A percentile compares a stretch with the other conserved stretches of the same genome.
phyloP scores from a whole-genome alignment of 805 yeast genomes.

The Candida berthetii region DNA sequence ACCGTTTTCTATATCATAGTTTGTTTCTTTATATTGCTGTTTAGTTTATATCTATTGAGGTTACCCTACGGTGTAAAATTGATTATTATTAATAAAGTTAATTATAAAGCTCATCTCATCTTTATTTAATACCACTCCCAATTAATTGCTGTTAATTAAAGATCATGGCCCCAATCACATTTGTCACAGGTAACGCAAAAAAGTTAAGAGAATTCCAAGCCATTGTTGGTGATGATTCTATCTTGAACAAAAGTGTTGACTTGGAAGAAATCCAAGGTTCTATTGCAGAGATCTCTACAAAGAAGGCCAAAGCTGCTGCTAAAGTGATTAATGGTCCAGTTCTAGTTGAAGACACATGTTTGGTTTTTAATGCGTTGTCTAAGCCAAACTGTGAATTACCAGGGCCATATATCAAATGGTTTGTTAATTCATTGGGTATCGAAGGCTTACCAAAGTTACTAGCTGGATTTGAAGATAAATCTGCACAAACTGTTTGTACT shows the following conservation, averaged over 20 bases:
- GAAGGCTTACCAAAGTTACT: slow-evolving; percentile 74
- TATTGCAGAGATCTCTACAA: slow-evolving; percentile 71
- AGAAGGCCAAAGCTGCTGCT: slow-evolving; percentile 76
- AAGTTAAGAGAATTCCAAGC: slow-evolving; percentile 81
- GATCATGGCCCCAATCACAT: slow-evolving; percentile 41
- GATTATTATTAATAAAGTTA: too few relatives aligned
- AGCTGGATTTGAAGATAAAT: slow-evolving; percentile 73
- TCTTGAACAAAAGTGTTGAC: slow-evolving; percentile 67
- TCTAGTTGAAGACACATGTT: slow-evolving; percentile 91
- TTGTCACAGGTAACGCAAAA: slow-evolving; percentile 86
- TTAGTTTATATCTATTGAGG: too few relatives aligned
- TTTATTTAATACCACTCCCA: too few relatives aligned
- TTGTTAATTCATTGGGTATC: slow-evolving; percentile 67
- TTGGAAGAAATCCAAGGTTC: slow-evolving; percentile 90
- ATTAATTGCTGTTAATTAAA: too few relatives aligned
- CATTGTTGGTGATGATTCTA: slow-evolving; percentile 47
- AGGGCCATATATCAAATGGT: slow-evolving; percentile 96
- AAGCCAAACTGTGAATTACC: slow-evolving; percentile 56
- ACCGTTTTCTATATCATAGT: too few relatives aligned
- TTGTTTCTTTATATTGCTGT: too few relatives aligned
- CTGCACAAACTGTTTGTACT: slow-evolving; percentile 86
- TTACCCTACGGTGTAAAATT: too few relatives aligned
- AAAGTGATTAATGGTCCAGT: slow-evolving; percentile 65
- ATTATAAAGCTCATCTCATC: too few relatives aligned
- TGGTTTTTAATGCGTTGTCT: slow-evolving; percentile 74